Evolutionary conservation across 2,329 filamentous ascomycete genomes (phyloP), one percentile per base, ranked within the genome.

Genomic region (Tolypocladium sp.): DNA sequence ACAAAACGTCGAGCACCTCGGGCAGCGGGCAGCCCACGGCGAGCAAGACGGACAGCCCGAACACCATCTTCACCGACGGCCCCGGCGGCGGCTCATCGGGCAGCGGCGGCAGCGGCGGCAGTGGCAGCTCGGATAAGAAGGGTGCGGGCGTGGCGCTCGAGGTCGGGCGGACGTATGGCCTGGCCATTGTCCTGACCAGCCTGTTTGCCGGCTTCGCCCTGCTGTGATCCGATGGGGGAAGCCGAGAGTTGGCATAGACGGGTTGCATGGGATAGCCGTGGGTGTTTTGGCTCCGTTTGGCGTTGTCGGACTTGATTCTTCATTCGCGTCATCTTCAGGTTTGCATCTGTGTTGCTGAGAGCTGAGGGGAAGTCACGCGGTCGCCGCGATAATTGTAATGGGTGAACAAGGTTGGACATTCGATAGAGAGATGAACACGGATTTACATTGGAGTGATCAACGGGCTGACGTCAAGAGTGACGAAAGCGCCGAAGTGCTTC

Each of bases 1-100:
- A 90, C 73, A 66, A 71, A 6, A 82, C 82, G 8, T 73, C 78
- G 9, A 75, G 76, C 25, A 69, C 78, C 9, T 73, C 78, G 8
- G 74, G 77, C 22, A 70, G 77, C 15, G n/a, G n/a, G n/a, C n/a
- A n/a, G n/a, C 67, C 76, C 20, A 74, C 77, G 30, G 70, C 71
- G 57, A 72, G 66, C 54, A 57, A 65, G 49, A 71, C 72, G 1
- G 68, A 71, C 25, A 66, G 70, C 30, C 64, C 69, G 7, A 69
- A 70, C 38, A 70, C 71, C 53, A 72, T 81, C 56, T 81, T 71
- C 66, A 70, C 70, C 20, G 74, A 71, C 20, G 49, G 56, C 20
- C 61, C 68, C 20, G 66, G 67, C 46, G 59, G 63, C 51, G 59
- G 63, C 61, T 54, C 55, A 25, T 56, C 58, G 58, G 54, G 63